Percentiles rank a stretch among this genome's conserved stretches.
Conservation (phyloP, 805 yeast species). For the Tanozyma kutaoensis region DNA sequence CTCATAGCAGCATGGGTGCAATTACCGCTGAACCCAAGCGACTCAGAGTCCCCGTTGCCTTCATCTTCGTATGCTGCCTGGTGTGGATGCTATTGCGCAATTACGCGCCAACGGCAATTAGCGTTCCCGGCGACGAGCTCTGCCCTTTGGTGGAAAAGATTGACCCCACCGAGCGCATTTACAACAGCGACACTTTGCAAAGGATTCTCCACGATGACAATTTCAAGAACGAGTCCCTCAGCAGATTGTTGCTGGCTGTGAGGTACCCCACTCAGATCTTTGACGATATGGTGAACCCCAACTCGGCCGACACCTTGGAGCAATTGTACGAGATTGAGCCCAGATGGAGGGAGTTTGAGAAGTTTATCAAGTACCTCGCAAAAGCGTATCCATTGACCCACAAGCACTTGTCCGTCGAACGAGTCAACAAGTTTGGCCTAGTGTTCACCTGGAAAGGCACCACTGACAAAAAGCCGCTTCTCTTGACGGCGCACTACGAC, state of each 20-base stretch:
- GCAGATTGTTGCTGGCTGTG: constrained; percentile 14
- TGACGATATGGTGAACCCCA: constrained; percentile 18
- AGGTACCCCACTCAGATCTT: constrained; percentile 18
- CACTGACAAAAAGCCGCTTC: constrained; percentile 47
- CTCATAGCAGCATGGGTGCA: too few relatives aligned
- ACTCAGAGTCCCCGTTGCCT: too few relatives aligned
- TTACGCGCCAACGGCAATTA: too few relatives aligned
- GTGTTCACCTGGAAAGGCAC: constrained; percentile 51
- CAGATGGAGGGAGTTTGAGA: too few relatives aligned
- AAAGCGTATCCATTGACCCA: constrained; percentile 37
- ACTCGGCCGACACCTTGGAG: constrained; percentile 8
- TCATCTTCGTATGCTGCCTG: too few relatives aligned
- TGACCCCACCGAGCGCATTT: constrained; percentile 11
- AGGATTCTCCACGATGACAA: constrained; percentile 13
- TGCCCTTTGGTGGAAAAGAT: constrained; percentile 22
- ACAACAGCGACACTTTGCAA: constrained; percentile 9
- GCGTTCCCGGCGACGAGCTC: too few relatives aligned
- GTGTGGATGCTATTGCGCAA: too few relatives aligned
- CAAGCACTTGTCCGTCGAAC: constrained; percentile 32
- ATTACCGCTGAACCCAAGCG: too few relatives aligned
- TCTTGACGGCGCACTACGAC: constrained; percentile 70
- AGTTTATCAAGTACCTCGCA: constrained; percentile 40
- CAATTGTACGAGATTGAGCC: constrained; percentile 15
- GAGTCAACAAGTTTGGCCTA: constrained; percentile 50
- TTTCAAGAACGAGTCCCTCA: constrained; percentile 11